Base-by-base conservation (phyloP, 345 rosid species). In the Euphorbia lathyris region DNA sequence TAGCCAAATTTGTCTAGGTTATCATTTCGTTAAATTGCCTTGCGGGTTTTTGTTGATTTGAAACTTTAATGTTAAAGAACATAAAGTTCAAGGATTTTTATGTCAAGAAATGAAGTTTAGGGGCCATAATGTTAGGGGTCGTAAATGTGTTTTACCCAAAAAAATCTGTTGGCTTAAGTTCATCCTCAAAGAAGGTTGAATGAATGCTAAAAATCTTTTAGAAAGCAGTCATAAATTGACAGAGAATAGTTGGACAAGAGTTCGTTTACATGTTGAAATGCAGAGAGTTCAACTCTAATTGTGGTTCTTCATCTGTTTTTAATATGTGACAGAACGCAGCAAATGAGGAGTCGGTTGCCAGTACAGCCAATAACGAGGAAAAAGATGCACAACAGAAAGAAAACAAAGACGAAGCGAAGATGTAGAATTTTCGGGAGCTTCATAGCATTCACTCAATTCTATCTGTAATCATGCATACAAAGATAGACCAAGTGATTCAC, bases 301-400 rank as follows among this genome's bases (percentile, higher is more conserved):
- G 51, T 29, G 38, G 29, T 66, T 23, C 17, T 12, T 29, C 30
- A 36, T 27, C 9, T 56, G 43, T 70, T 67, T n/a, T 9, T 32
- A 48, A 20, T n/a, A n/a, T 67, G 23, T 74, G 71, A 58, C 81
- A 86, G 90, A 81, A 74, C 23, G 80, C 76, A 56, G 58, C 45
- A 14, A 74, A 74, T 36, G 83, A 84, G 72, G 86, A 80, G 58
- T 58, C 84, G 34, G 68, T 61, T 5, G 71, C 64, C 59, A 42
- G 56, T 50, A 70, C 58, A 74, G 76, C 76, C 51, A 73, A 58
- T 52, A 68, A 20, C 50, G 40, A 72, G 56, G 65, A 63, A 60
- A 58, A 74, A 70, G 77, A 74, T 29, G 70, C 77, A 63, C 72
- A 52, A 26, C 52, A 58, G 43, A 67, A 75, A 66, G 80, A 65